These are phyloP conservation scores for Macrophomina pseudophaseolina DNA, from an alignment of 2,329 filamentous ascomycete species.

Conservation along the genomic window DNA sequence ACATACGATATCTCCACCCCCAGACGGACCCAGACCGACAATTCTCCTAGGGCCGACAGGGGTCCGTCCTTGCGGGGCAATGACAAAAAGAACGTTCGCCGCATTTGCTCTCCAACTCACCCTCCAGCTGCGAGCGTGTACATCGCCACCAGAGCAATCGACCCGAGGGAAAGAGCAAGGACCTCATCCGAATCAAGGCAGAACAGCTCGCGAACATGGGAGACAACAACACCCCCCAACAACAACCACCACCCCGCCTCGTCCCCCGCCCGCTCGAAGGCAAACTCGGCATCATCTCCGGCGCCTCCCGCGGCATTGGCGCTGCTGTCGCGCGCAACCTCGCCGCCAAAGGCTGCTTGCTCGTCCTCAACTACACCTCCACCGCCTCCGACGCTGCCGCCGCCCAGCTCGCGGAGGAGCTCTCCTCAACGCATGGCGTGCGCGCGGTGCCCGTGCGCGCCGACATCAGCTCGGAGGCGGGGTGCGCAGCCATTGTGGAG, in stretches of 20 bases:
- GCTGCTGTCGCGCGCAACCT: slow-evolving; percentile 26
- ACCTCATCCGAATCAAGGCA: too few relatives aligned
- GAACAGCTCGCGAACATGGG: background rate
- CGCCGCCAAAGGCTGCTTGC: slow-evolving; percentile 22
- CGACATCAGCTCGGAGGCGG: slow-evolving; percentile 19
- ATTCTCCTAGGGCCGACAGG: too few relatives aligned
- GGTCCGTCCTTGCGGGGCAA: too few relatives aligned
- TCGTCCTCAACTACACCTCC: slow-evolving; percentile 26
- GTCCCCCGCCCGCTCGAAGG: background rate
- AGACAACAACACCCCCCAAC: background rate
- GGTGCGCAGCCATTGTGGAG: slow-evolving; percentile 10
- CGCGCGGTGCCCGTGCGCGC: slow-evolving; percentile 15
- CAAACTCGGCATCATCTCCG: slow-evolving; percentile 20
- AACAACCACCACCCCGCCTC: background rate
- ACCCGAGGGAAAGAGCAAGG: too few relatives aligned
- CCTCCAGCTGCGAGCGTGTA: too few relatives aligned
- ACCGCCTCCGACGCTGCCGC: background rate
- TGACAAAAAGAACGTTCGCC: too few relatives aligned
- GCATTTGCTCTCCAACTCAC: too few relatives aligned
- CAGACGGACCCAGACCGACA: background rate
- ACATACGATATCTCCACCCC: background rate
- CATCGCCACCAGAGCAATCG: too few relatives aligned
- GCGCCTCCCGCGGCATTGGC: slow-evolving; percentile 25
- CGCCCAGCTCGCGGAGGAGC: slow-evolving; percentile 6
- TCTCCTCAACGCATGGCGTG: slow-evolving; percentile 16